A percentile compares a stretch with the other conserved stretches of the same genome.
Evolutionary conservation across 805 yeast genomes (phyloP).

Genomic region (Kazachstania taianensis): DNA sequence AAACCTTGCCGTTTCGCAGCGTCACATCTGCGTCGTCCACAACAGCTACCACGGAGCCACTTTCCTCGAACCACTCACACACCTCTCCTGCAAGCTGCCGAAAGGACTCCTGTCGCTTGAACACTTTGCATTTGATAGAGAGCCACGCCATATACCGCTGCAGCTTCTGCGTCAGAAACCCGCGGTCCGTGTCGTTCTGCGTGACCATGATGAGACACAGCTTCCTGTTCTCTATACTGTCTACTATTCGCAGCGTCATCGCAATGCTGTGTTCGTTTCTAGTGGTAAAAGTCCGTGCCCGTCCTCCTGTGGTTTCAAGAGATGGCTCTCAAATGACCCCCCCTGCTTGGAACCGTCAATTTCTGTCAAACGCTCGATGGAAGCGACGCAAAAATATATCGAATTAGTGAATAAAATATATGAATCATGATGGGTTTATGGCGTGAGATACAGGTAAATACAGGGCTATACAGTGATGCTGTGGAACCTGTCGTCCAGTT

Average conservation of each 20-base stretch:
- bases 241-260: conserved; percentile 2
- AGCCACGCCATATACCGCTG: conserved; percentile 80
- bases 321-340: too few species aligned
- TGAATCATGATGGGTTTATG: too few species aligned
- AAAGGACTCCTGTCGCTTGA: too few species aligned
- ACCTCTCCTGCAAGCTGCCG: conserved; percentile 70
- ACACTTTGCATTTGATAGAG: conserved; percentile 71
- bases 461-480: conserved; percentile 32
- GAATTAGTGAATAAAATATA: too few species aligned
- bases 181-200: neutral
- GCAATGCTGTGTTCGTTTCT: too few species aligned
- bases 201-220: conserved; percentile 1
- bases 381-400: too few species aligned
- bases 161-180: conserved; percentile 2
- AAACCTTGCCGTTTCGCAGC: conserved; percentile 51
- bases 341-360: too few species aligned
- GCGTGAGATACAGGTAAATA: too few species aligned
- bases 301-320: too few species aligned
- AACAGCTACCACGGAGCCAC: conserved; percentile 80
- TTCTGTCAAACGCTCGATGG: too few species aligned
- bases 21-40: conserved; percentile 90
- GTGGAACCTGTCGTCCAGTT: conserved; percentile 57
- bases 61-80: conserved; percentile 75
- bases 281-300: too few species aligned
- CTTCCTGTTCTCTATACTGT: conserved; percentile 1